Conservation (phyloP, 1,284 basidiomycete genomes). For the Trametes versicolor region DNA sequence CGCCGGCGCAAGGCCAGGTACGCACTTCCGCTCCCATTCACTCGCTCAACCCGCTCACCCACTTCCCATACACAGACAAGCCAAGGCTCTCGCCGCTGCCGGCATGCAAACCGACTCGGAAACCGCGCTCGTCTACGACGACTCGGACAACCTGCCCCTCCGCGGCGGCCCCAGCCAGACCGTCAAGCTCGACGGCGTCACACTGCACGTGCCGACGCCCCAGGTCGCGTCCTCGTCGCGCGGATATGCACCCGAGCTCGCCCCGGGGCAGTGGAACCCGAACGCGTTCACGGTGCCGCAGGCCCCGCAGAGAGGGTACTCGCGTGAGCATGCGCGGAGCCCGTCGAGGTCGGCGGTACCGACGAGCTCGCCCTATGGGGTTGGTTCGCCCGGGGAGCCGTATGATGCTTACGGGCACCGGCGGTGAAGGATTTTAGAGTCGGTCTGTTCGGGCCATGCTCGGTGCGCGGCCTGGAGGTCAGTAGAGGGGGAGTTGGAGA, state of each 20-base stretch:
- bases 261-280: no score
- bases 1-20: slow-evolving; percentile 56
- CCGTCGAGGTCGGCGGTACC: no score
- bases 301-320: no score
- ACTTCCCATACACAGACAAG: slow-evolving; percentile 49
- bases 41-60: neutral
- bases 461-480: no score
- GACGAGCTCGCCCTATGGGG: no score
- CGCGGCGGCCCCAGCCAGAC: slow-evolving; percentile 41
- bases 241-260: slow-evolving; percentile 4
- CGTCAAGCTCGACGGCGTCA: slow-evolving; percentile 22
- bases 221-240: neutral
- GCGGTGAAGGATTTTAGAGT: no score
- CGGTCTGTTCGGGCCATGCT: no score
- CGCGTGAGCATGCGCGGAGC: no score
- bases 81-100: slow-evolving; percentile 50
- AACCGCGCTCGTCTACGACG: slow-evolving; percentile 1
- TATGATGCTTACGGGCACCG: no score
- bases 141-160: slow-evolving; percentile 20
- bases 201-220: slow-evolving; percentile 23
- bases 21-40: neutral
- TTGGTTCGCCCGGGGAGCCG: no score
- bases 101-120: slow-evolving; percentile 43
- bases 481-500: no score
- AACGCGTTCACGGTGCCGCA: no score